Percentiles rank a stretch among this genome's conserved stretches.
phyloP scores from a whole-genome alignment of 345 rosid genomes.

The Triadica sebifera region DNA sequence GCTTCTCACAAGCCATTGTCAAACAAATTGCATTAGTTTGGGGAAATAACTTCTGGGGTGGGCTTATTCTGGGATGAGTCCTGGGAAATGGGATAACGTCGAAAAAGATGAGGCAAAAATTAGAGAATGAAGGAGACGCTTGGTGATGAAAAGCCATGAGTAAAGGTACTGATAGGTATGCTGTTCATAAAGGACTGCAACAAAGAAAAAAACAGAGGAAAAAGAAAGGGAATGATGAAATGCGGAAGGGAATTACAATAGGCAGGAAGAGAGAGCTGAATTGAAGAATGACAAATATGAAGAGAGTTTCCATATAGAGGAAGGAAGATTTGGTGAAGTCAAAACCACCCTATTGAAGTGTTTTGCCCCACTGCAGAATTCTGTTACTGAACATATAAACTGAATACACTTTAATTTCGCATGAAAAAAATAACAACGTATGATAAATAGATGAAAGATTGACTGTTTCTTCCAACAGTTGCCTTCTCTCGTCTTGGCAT shows the following conservation, averaged over 20 bases:
- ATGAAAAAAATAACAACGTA: no score
- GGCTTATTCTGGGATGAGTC: not conserved
- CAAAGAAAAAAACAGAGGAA: slow-evolving; percentile 17
- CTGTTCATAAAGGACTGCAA: slow-evolving; percentile 19
- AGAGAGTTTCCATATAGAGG: no score
- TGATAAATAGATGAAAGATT: no score
- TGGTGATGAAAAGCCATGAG: slow-evolving; percentile 21
- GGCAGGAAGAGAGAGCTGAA: slow-evolving; percentile 20
- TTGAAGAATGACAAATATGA: slow-evolving; percentile 21
- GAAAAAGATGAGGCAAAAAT: not conserved
- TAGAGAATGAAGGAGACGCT: slow-evolving; percentile 1
- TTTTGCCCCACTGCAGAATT: no score
- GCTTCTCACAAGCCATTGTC: not conserved
- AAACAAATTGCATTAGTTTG: not conserved
- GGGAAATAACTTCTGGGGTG: not conserved
- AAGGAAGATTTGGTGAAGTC: no score
- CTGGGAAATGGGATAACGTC: not conserved
- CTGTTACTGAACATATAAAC: no score
- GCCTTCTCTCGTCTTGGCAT: no score
- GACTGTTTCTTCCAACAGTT: no score
- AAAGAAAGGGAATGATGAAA: slow-evolving; percentile 8
- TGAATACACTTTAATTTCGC: no score
- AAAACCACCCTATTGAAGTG: no score
- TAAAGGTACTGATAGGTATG: no score
- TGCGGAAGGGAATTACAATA: slow-evolving; percentile 24